phyloP scores from a whole-genome alignment of 345 rosid species.

The Eucalyptus albens region DNA sequence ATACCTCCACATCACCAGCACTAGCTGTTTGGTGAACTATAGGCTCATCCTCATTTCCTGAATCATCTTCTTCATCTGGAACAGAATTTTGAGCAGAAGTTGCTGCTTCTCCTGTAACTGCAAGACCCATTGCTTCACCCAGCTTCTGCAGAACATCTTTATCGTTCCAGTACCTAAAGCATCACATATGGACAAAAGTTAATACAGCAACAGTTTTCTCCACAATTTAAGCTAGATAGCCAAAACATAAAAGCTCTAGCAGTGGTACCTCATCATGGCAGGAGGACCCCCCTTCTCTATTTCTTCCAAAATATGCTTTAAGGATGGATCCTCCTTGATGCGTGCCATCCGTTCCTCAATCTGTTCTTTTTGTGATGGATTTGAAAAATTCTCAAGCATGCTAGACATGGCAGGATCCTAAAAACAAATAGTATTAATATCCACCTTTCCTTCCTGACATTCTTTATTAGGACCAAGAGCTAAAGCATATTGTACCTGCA shows the following conservation, averaged over 20 bases:
- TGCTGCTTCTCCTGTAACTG: slow-evolving; percentile 49
- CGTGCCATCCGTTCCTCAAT: slow-evolving; percentile 83
- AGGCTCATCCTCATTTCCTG: slow-evolving; percentile 77
- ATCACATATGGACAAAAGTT: neutral
- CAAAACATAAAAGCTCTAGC: neutral
- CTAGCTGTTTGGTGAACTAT: slow-evolving; percentile 88
- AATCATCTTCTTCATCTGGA: slow-evolving; percentile 61
- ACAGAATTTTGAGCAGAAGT: slow-evolving; percentile 45
- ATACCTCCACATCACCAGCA: slow-evolving; percentile 93
- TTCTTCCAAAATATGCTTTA: slow-evolving; percentile 86
- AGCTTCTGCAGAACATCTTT: slow-evolving; percentile 81
- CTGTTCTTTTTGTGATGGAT: slow-evolving; percentile 73
- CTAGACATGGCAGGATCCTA: slow-evolving; percentile 97
- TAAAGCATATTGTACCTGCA: slow-evolving; percentile 42
- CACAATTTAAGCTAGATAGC: neutral
- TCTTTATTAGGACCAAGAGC: neutral
- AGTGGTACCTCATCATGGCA: slow-evolving; percentile 86
- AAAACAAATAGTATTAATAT: neutral
- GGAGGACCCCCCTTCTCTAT: slow-evolving; percentile 88
- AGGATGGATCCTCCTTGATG: slow-evolving; percentile 74
- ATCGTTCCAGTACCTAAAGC: slow-evolving; percentile 87
- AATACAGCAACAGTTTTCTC: neutral
- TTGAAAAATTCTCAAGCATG: slow-evolving; percentile 76
- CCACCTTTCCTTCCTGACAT: neutral
- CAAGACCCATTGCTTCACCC: slow-evolving; percentile 98